Evolutionary conservation across 2,329 filamentous ascomycete genomes (phyloP).

Genomic region (Cladophialophora chaetospira): DNA sequence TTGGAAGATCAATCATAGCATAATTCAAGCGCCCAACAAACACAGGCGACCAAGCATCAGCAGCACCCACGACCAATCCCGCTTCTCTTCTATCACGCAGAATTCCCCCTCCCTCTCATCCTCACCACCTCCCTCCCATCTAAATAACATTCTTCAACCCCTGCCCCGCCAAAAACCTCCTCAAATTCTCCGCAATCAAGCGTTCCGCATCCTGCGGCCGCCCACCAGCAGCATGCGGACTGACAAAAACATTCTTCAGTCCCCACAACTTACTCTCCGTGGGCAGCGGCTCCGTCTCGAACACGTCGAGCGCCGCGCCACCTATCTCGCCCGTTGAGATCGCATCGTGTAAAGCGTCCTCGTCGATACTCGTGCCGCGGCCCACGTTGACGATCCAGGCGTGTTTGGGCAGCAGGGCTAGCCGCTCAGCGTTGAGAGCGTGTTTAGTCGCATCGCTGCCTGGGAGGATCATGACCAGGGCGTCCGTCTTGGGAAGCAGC

Average conservation of each 20-base stretch:
- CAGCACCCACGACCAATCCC: too few species aligned
- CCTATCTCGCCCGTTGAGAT: constrained; percentile 60
- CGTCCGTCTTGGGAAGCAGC: constrained; percentile 61
- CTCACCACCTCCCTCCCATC: background rate
- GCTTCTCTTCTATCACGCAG: too few species aligned
- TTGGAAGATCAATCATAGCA: too few species aligned
- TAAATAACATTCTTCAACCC: constrained; percentile 58
- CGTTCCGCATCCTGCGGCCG: constrained; percentile 62
- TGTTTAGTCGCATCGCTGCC: constrained; percentile 59
- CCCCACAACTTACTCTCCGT: constrained; percentile 65
- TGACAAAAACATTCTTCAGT: constrained; percentile 23
- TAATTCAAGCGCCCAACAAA: too few species aligned
- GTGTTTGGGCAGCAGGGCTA: constrained; percentile 59
- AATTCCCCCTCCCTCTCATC: background rate
- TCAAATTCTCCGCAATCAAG: constrained; percentile 63
- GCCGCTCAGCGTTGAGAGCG: constrained; percentile 57
- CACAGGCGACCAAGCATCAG: too few species aligned
- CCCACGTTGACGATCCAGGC: constrained; percentile 33
- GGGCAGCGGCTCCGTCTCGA: constrained; percentile 68
- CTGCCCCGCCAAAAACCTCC: constrained; percentile 62
- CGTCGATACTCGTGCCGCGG: constrained; percentile 67
- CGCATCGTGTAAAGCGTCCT: constrained; percentile 60
- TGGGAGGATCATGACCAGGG: constrained; percentile 68
- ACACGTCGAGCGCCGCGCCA: constrained; percentile 71
- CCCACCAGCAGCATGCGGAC: constrained; percentile 35